Conservation (phyloP, 2,329 filamentous ascomycete genomes). For the Sordariomycetes sp. region DNA sequence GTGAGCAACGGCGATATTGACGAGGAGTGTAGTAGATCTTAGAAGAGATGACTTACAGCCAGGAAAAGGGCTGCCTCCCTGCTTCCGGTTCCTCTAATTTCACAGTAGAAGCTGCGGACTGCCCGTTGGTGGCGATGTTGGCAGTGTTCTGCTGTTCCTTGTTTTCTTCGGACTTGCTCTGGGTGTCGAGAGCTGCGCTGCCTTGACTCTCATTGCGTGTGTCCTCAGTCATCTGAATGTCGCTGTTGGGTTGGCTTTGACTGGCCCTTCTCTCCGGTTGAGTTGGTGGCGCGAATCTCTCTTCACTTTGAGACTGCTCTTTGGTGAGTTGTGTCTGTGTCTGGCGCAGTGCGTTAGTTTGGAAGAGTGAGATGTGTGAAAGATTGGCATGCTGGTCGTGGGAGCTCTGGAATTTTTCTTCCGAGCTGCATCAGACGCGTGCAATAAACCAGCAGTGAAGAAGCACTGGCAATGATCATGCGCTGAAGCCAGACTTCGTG, state of each 20-base stretch:
- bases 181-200: background rate
- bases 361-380: too few species aligned
- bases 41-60: constrained; percentile 20
- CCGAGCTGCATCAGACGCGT: background rate
- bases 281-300: too few species aligned
- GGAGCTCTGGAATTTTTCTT: background rate
- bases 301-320: too few species aligned
- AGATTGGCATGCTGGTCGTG: background rate
- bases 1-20: background rate
- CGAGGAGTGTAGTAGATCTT: background rate
- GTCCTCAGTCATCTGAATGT: too few species aligned
- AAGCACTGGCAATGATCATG: background rate
- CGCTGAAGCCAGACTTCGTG: too few species aligned
- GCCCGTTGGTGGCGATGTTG: background rate
- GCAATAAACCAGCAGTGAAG: background rate
- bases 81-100: background rate
- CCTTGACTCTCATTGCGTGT: background rate
- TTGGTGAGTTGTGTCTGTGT: too few species aligned
- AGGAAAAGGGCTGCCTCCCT: constrained; percentile 20
- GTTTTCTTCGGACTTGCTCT: background rate
- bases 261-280: too few species aligned
- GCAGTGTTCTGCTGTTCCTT: background rate
- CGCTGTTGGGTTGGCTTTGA: too few species aligned
- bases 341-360: too few species aligned
- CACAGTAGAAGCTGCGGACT: background rate